Conservation (phyloP, 169 alveolate species). For the Plasmodium relictum region DNA sequence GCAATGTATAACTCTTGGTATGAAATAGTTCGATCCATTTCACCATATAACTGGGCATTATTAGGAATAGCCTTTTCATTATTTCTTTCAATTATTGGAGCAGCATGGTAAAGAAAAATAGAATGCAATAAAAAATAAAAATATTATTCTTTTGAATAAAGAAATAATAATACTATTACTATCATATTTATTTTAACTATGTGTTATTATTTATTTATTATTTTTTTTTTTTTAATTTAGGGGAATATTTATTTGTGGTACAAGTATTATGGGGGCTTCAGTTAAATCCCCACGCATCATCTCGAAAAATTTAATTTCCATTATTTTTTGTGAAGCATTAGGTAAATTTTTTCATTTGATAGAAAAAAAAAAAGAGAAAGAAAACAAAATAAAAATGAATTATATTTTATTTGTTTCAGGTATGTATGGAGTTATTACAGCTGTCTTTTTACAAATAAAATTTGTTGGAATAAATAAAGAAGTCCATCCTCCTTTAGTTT, state of each 20-base stretch:
- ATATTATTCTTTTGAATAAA: neutral
- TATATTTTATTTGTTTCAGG: constrained; percentile 21
- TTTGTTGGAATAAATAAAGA: constrained; percentile 80
- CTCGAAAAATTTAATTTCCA: constrained; percentile 97
- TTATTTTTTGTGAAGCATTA: constrained; percentile 99
- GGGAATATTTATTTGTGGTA: constrained; percentile 99
- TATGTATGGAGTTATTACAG: constrained; percentile 86
- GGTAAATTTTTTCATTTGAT: constrained; percentile 91
- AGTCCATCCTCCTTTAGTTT: constrained; percentile 80
- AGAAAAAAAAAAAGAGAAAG: constrained; percentile 36
- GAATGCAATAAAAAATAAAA: neutral
- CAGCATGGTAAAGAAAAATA: constrained; percentile 92
- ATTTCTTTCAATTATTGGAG: constrained; percentile 95
- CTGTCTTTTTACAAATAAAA: constrained; percentile 81
- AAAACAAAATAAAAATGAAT: constrained; percentile 72
- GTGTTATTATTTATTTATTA: neutral
- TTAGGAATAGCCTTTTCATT: constrained; percentile 94
- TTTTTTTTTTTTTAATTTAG: constrained; percentile 70
- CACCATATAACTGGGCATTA: constrained; percentile 91
- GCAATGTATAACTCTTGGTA: constrained; percentile 82
- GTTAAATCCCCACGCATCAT: constrained; percentile 99
- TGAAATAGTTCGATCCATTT: constrained; percentile 77
- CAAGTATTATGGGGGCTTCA: constrained; percentile 98
- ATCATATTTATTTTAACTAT: neutral
- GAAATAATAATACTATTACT: too few relatives aligned